These are phyloP conservation scores for Flaveria brownii DNA, from an alignment of 129 eudicot species.

Conservation along the genomic window DNA sequence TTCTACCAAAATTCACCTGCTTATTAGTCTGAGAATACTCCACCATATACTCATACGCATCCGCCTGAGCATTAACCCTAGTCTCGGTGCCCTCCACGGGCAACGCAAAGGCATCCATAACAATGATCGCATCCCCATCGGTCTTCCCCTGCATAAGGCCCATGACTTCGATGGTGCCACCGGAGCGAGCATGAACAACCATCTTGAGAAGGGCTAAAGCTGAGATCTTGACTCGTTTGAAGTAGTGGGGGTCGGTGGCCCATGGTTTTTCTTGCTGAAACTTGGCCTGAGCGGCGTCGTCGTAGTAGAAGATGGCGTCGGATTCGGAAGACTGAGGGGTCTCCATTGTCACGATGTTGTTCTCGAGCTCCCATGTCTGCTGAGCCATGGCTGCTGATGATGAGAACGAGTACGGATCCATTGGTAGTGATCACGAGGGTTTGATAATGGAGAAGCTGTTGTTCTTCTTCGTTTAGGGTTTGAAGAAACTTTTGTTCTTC, in stretches of 20 bases:
- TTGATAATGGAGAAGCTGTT: background rate
- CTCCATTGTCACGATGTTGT: slow-evolving; percentile 69
- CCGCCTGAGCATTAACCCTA: slow-evolving; percentile 98
- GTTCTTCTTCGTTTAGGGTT: background rate
- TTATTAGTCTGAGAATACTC: slow-evolving; percentile 87
- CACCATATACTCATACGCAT: slow-evolving; percentile 99
- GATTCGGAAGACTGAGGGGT: slow-evolving; percentile 46
- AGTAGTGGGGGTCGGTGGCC: slow-evolving; percentile 79
- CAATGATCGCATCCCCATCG: slow-evolving; percentile 90
- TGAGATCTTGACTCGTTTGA: slow-evolving; percentile 86
- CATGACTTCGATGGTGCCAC: slow-evolving; percentile 94
- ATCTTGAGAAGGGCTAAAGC: slow-evolving; percentile 90
- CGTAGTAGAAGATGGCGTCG: slow-evolving; percentile 87
- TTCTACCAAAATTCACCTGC: slow-evolving; percentile 43
- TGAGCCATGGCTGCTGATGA: slow-evolving; percentile 73
- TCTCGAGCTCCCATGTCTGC: slow-evolving; percentile 91
- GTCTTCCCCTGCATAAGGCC: slow-evolving; percentile 98
- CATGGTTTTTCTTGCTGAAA: slow-evolving; percentile 90
- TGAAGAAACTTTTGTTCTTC: too few relatives aligned
- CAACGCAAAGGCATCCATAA: slow-evolving; percentile 94
- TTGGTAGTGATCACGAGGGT: slow-evolving; percentile 17
- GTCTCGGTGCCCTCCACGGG: slow-evolving; percentile 99
- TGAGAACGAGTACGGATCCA: slow-evolving; percentile 65
- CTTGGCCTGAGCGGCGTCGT: slow-evolving; percentile 80
- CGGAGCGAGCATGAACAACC: slow-evolving; percentile 97